Percentiles rank a stretch among this genome's conserved stretches.
phyloP scores from a whole-genome alignment of 1,284 basidiomycete genomes.

The Cutaneotrichosporon curvatum region DNA sequence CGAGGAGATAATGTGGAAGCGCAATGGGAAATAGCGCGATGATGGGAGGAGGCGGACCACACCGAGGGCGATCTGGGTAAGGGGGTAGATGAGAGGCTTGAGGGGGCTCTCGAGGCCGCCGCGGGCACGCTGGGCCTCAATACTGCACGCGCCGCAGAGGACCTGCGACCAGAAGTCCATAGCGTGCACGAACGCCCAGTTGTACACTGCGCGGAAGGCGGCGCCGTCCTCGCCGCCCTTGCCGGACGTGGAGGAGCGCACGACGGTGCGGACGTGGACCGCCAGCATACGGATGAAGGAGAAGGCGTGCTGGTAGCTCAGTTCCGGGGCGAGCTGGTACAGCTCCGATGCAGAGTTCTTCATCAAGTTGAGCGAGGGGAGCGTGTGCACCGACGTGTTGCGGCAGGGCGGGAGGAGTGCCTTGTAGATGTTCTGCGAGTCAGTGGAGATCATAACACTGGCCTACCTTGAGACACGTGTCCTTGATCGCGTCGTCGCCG shows the following conservation, averaged over 20 bases:
- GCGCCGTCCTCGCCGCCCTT: slow-evolving; percentile 54
- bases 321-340: slow-evolving; percentile 60
- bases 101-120: slow-evolving; percentile 64
- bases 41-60: slow-evolving; percentile 83
- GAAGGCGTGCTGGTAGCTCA: slow-evolving; percentile 85
- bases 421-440: slow-evolving; percentile 53
- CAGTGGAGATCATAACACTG: slow-evolving; percentile 46
- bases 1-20: slow-evolving; percentile 67
- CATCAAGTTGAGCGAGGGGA: slow-evolving; percentile 94
- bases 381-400: slow-evolving; percentile 73
- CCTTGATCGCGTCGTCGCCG: slow-evolving; percentile 73
- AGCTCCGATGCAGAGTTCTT: slow-evolving; percentile 95
- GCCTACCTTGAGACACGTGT: slow-evolving; percentile 65
- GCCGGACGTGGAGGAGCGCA: slow-evolving; percentile 28
- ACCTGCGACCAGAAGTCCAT: slow-evolving; percentile 96
- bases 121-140: slow-evolving; percentile 52
- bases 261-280: slow-evolving; percentile 70
- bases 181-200: slow-evolving; percentile 96
- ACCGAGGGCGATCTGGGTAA: slow-evolving; percentile 89
- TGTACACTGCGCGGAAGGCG: slow-evolving; percentile 85
- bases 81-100: slow-evolving; percentile 83
- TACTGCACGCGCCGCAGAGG: slow-evolving; percentile 69
- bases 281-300: slow-evolving; percentile 94
- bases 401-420: slow-evolving; percentile 68
- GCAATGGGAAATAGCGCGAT: slow-evolving; percentile 70